Evolutionary conservation across 352 stramenopile species (phyloP).

Genomic region (Globisporangium rhizosaccharum): DNA sequence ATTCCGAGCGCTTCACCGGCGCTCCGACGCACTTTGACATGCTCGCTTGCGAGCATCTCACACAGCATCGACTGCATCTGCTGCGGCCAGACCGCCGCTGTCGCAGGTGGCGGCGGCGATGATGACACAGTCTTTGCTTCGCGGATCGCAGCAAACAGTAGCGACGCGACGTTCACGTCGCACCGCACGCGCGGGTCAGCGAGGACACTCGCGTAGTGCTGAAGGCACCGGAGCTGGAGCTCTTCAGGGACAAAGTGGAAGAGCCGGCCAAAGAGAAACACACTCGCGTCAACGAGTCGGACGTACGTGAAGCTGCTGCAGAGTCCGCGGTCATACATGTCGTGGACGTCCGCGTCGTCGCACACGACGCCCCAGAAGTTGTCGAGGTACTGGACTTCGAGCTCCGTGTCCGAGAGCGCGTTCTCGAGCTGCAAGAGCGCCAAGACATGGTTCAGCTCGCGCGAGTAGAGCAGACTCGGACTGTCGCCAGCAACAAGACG

Average conservation of each 20-base stretch:
- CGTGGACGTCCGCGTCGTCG: constrained; percentile 23
- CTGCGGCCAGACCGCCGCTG: constrained; percentile 41
- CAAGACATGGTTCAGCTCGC: constrained; percentile 75
- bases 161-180: constrained; percentile 72
- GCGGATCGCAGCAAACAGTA: constrained; percentile 63
- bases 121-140: constrained; percentile 31
- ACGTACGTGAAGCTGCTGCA: constrained; percentile 80
- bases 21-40: constrained; percentile 54
- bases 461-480: constrained; percentile 59
- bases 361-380: constrained; percentile 52
- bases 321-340: constrained; percentile 25
- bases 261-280: constrained; percentile 70
- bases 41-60: constrained; percentile 71
- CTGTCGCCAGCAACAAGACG: constrained; percentile 58
- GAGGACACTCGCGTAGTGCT: constrained; percentile 70
- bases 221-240: constrained; percentile 73
- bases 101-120: constrained; percentile 6
- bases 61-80: constrained; percentile 80
- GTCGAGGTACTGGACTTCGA: constrained; percentile 82
- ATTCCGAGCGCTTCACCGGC: constrained; percentile 72
- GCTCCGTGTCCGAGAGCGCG: constrained; percentile 71
- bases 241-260: constrained; percentile 82
- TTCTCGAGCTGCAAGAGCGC: constrained; percentile 64
- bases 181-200: constrained; percentile 53
- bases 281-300: constrained; percentile 69